Evolutionary conservation across 78 protist species (phyloP), one percentile per base, ranked within the genome.

Genomic region (Blattamonas nauphoetae): DNA sequence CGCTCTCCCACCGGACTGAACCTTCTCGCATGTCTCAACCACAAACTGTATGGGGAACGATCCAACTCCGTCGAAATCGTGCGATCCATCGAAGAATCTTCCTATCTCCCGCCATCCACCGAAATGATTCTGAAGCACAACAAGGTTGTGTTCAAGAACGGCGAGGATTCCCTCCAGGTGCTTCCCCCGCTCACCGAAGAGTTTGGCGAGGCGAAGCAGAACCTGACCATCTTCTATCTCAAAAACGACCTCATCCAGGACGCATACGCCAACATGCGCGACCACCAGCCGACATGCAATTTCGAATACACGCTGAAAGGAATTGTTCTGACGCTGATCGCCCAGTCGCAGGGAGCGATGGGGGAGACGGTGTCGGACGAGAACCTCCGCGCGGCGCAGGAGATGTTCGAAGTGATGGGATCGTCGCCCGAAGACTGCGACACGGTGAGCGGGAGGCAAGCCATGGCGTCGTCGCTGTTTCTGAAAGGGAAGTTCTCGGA

Each of bases 391-490:
- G 42, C 33, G 29, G 96, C 96, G 4, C 92, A 88, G 87, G 90
- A 93, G 78, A 87, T 87, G 85, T 94, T 92, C 90, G 93, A 92
- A 85, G 79, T 91, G 11, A 91, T 91, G 2, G 96, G 96, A 0
- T 89, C 91, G 45, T 89, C 93, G 33, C 88, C 91, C 41, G 81
- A 88, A 79, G 95, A 94, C 78, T 89, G 93, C 85, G 95, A 94
- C 86, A 94, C 96, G 83, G 92, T 94, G 42, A 93, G 95, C 11
- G 96, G 96, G 4, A 84, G 96, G 29, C 96, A 94, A 88, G 92
- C 94, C 91, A 94, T 94, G 96, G 94, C 96, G 11, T 38, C 86
- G 64, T 93, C 91, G 87, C 91, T 92, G 89, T 92, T 90, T 87
- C 87, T 94, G 38, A 87, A 91, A 45, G 45, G 42, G 33, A 89